phyloP scores from a whole-genome alignment of 352 stramenopile genomes.

The Pythium sukuiense region DNA sequence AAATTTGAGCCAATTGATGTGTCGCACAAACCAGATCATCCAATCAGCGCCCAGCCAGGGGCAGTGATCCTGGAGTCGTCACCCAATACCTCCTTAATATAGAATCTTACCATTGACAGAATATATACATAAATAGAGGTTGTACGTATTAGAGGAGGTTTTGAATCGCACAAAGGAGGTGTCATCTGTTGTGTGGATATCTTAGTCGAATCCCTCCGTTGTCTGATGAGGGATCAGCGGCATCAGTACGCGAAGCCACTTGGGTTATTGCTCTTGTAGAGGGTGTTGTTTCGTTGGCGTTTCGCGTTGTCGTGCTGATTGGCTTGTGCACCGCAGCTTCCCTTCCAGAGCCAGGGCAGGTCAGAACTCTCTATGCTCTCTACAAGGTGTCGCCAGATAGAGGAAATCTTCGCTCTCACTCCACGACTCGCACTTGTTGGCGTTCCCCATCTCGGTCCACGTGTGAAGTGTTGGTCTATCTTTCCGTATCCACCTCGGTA shows the following conservation, averaged over 20 bases:
- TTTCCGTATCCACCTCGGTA: background rate
- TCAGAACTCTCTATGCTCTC: slow-evolving; percentile 1
- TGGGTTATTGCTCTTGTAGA: slow-evolving; percentile 10
- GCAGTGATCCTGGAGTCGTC: background rate
- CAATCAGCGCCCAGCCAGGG: background rate
- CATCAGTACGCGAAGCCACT: slow-evolving; percentile 1
- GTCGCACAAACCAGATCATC: background rate
- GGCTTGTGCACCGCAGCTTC: background rate
- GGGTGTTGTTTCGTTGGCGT: slow-evolving; percentile 12
- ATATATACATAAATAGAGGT: background rate
- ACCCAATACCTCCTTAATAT: background rate
- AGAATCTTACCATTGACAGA: too few species aligned
- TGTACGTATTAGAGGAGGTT: background rate
- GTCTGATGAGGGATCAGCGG: background rate
- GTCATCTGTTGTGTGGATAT: background rate
- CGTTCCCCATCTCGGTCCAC: background rate
- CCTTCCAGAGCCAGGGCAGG: slow-evolving; percentile 7
- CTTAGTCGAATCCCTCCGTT: slow-evolving; percentile 2
- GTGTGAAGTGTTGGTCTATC: background rate
- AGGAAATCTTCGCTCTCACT: slow-evolving; percentile 5
- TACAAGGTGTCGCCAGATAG: slow-evolving; percentile 1
- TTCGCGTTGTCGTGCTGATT: background rate
- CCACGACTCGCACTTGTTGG: background rate
- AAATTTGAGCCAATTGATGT: background rate
- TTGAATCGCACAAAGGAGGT: background rate